Conservation (phyloP, 1,284 basidiomycete species). For the Termitomyces sp. region DNA sequence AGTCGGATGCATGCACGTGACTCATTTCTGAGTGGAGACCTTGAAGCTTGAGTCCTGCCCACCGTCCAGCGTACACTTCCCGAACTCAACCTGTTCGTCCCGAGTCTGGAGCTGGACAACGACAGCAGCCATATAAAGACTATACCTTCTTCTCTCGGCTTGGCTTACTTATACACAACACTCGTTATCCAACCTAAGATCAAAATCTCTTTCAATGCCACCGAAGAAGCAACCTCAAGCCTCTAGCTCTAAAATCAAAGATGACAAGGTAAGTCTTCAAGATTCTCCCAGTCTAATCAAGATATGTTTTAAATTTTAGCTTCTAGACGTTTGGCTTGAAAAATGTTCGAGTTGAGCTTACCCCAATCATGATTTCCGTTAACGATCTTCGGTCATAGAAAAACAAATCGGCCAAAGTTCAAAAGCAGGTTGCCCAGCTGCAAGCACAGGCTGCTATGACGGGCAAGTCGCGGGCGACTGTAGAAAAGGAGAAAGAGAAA, state of each 20-base stretch:
- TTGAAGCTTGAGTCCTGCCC: too few species aligned
- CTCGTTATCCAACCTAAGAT: not conserved
- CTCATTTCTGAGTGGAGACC: not conserved
- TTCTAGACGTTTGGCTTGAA: constrained; percentile 82
- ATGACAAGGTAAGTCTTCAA: constrained; percentile 55
- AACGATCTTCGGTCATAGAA: constrained; percentile 47
- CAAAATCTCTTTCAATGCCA: constrained; percentile 43
- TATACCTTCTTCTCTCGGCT: not conserved
- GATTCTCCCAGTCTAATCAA: constrained; percentile 6
- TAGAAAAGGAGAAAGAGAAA: constrained; percentile 85
- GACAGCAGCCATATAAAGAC: not conserved
- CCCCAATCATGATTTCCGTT: constrained; percentile 11
- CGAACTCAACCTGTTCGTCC: too few species aligned
- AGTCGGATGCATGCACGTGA: not conserved
- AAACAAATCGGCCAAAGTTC: constrained; percentile 92
- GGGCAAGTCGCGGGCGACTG: constrained; percentile 73
- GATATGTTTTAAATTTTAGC: constrained; percentile 4
- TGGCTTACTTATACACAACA: not conserved
- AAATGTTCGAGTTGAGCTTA: constrained; percentile 53
- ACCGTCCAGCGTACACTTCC: not conserved
- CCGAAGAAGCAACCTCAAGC: constrained; percentile 57
- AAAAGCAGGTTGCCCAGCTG: constrained; percentile 77
- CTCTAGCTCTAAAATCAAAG: constrained; percentile 56
- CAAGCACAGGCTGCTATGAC: constrained; percentile 68
- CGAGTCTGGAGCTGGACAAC: not conserved